Conservation (phyloP, 2,329 filamentous ascomycete species). For the Graphiopsis chlorocephala region DNA sequence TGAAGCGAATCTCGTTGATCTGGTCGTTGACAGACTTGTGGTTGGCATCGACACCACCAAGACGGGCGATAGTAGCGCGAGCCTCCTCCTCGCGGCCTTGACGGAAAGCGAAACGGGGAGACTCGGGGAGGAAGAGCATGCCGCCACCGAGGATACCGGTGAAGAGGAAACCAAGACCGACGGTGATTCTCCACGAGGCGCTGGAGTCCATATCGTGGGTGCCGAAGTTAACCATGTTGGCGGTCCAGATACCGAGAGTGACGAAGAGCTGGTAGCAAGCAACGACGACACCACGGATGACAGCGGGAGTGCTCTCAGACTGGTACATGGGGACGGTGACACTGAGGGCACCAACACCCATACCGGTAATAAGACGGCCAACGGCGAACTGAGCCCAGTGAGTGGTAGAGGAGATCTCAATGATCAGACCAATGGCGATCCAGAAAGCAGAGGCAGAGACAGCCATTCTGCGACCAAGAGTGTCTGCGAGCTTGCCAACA, state of each 20-base stretch:
- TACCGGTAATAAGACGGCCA: constrained; percentile 43
- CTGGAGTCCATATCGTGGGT: constrained; percentile 24
- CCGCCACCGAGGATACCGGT: constrained; percentile 33
- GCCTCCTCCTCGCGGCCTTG: constrained; percentile 32
- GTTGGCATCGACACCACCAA: constrained; percentile 28
- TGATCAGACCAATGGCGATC: constrained; percentile 43
- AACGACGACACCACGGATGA: constrained; percentile 64
- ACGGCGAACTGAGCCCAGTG: constrained; percentile 49
- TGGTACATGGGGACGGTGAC: constrained; percentile 67
- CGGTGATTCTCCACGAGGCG: constrained; percentile 33
- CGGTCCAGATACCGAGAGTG: constrained; percentile 42
- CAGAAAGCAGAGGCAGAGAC: constrained; percentile 49
- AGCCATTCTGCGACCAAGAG: constrained; percentile 46
- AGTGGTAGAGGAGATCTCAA: constrained; percentile 42
- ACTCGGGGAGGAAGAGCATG: constrained; percentile 35
- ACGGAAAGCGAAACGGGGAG: constrained; percentile 33
- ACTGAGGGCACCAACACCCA: constrained; percentile 44
- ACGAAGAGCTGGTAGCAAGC: constrained; percentile 47
- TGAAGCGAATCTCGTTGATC: constrained; percentile 32
- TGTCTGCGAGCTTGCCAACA: constrained; percentile 52
- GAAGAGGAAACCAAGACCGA: constrained; percentile 33
- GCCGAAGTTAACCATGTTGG: constrained; percentile 33
- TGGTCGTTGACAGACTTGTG: constrained; percentile 27
- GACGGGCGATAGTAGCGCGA: constrained; percentile 29
- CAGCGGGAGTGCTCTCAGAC: constrained; percentile 60